Percentiles rank a stretch among this genome's conserved stretches.
Conservation (phyloP, 352 stramenopile genomes). For the Bremia lactucae region DNA sequence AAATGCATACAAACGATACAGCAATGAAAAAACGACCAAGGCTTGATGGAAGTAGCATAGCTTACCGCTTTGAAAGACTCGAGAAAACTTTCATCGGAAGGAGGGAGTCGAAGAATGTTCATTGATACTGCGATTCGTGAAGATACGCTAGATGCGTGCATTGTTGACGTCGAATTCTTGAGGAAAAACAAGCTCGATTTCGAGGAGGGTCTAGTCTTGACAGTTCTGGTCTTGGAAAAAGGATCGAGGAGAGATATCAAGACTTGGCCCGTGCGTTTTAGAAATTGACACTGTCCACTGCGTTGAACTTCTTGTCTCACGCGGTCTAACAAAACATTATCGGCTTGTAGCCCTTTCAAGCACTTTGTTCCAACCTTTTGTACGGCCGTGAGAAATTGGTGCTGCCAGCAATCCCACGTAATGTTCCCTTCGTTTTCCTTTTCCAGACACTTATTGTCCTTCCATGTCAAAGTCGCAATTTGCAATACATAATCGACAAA, state of each 20-base stretch:
- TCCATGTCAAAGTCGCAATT: conserved; percentile 7
- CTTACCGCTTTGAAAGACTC: conserved; percentile 27
- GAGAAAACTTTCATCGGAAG: conserved; percentile 10
- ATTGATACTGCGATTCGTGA: conserved; percentile 5
- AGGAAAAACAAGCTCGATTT: conserved; percentile 20
- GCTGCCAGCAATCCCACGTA: conserved; percentile 3
- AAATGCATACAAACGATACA: conserved; percentile 2
- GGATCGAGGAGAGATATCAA: conserved; percentile 7
- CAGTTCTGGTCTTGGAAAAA: background rate
- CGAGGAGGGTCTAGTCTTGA: no score
- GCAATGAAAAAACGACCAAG: background rate
- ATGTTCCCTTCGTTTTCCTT: background rate
- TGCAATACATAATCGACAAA: conserved; percentile 24
- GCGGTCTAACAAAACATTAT: conserved; percentile 20
- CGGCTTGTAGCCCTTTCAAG: conserved; percentile 14
- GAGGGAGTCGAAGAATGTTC: conserved; percentile 6
- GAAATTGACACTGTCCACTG: conserved; percentile 1
- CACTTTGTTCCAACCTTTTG: conserved; percentile 27
- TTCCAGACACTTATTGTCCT: background rate
- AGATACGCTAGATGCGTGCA: background rate
- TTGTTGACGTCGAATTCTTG: background rate
- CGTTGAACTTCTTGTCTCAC: conserved; percentile 9
- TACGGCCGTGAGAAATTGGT: conserved; percentile 10
- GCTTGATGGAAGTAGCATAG: background rate
- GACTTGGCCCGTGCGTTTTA: conserved; percentile 5